Conservation (phyloP, 495 filamentous ascomycete genomes). For the Mytilinidion resinicola region DNA sequence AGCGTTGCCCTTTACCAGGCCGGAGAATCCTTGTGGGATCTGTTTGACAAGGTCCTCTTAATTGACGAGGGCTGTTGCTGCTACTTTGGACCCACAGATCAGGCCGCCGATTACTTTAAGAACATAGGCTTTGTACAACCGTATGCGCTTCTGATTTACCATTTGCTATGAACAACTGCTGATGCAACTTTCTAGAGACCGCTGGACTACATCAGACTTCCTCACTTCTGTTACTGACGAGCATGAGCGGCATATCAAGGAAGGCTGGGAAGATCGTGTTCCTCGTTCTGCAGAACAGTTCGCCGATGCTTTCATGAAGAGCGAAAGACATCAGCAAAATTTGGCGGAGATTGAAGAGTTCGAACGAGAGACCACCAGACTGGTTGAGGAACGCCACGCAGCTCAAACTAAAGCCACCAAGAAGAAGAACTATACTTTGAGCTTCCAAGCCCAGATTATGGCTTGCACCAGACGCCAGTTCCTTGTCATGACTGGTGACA, state of each 20-base stretch:
- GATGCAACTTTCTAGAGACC: conserved; percentile 29
- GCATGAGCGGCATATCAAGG: conserved; percentile 51
- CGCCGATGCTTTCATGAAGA: conserved; percentile 47
- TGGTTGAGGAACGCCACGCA: conserved; percentile 43
- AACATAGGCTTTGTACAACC: conserved; percentile 56
- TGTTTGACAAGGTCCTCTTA: conserved; percentile 66
- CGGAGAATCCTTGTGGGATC: conserved; percentile 59
- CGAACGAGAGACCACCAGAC: conserved; percentile 44
- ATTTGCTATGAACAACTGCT: too few relatives aligned
- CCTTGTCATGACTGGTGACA: conserved; percentile 58
- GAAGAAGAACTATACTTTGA: conserved; percentile 62
- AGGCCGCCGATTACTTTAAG: conserved; percentile 58
- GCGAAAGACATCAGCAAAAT: conserved; percentile 32
- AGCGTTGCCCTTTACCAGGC: conserved; percentile 67
- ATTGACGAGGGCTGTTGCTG: conserved; percentile 60
- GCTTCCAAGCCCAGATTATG: conserved; percentile 60
- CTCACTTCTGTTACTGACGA: conserved; percentile 61
- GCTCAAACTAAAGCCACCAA: conserved; percentile 44
- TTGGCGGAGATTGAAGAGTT: conserved; percentile 41
- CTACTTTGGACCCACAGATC: conserved; percentile 55
- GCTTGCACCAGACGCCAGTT: conserved; percentile 64
- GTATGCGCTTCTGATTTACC: too few relatives aligned
- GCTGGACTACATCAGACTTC: conserved; percentile 65
- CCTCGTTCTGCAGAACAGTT: conserved; percentile 57
- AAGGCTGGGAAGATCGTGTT: conserved; percentile 52